Evolutionary conservation across 2,329 filamentous ascomycete species (phyloP).

Genomic region (Xylaria hypoxylon): DNA sequence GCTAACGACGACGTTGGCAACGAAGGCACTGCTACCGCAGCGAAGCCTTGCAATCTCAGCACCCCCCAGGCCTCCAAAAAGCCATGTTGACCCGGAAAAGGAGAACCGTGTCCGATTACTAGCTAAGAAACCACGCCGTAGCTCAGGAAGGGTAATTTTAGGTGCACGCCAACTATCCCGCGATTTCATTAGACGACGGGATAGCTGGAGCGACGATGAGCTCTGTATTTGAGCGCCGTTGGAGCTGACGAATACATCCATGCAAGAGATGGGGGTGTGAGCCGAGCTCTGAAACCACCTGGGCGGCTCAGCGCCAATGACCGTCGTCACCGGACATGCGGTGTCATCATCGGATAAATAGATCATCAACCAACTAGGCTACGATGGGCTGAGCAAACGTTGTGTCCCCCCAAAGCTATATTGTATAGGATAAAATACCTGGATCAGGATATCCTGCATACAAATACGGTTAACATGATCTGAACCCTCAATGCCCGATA

Average conservation of each 20-base stretch:
- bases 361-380: constrained; percentile 11
- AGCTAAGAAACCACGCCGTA: constrained; percentile 38
- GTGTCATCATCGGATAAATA: constrained; percentile 23
- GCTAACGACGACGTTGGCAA: constrained; percentile 22
- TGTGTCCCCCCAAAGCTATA: constrained; percentile 3
- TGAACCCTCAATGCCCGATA: constrained; percentile 22
- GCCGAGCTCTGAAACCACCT: constrained; percentile 28
- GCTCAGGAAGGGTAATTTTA: constrained; percentile 35
- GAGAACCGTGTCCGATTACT: constrained; percentile 35
- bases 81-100: constrained; percentile 30
- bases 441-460: constrained; percentile 20
- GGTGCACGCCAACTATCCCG: constrained; percentile 28
- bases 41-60: constrained; percentile 1
- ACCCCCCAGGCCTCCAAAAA: not conserved
- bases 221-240: constrained; percentile 35
- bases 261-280: constrained; percentile 16
- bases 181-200: constrained; percentile 18
- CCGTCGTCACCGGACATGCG: constrained; percentile 10
- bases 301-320: constrained; percentile 19
- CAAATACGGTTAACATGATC: constrained; percentile 24
- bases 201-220: constrained; percentile 38
- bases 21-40: constrained; percentile 2
- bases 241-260: constrained; percentile 22
- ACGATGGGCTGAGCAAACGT: not conserved
- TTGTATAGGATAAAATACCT: constrained; percentile 11